Percentiles rank a stretch among this genome's conserved stretches.
Evolutionary conservation across 192 early-diverging fungal species (phyloP).

Genomic region (Diversispora epigaea): DNA sequence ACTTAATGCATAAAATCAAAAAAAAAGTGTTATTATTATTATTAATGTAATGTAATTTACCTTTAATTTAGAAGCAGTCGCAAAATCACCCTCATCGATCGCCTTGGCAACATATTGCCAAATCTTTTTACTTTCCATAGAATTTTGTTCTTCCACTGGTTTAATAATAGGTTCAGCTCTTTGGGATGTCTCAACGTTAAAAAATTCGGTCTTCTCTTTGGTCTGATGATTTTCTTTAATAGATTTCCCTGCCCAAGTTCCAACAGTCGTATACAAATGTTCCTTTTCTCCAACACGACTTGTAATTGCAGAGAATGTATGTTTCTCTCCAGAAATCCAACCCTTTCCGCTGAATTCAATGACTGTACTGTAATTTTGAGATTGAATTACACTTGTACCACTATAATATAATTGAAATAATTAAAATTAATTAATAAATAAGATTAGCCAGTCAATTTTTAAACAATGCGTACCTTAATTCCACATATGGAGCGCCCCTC

Average conservation of each 20-base stretch:
- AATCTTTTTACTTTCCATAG: conserved; percentile 66
- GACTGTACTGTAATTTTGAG: conserved; percentile 58
- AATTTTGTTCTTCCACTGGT: conserved; percentile 58
- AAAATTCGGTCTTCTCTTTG: conserved; percentile 51
- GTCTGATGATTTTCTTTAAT: conserved; percentile 52
- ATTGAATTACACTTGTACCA: conserved; percentile 62
- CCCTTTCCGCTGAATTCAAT: conserved; percentile 75
- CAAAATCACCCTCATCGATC: conserved; percentile 64
- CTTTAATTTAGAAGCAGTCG: conserved; percentile 67
- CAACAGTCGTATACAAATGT: conserved; percentile 44
- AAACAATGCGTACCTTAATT: conserved; percentile 40
- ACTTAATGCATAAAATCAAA: neutral
- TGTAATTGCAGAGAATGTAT: conserved; percentile 67
- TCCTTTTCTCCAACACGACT: conserved; percentile 34
- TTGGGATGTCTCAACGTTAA: conserved; percentile 56
- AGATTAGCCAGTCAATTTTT: conserved; percentile 25
- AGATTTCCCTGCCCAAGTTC: conserved; percentile 71
- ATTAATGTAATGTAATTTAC: neutral
- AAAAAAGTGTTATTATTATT: neutral
- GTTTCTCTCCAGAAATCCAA: conserved; percentile 79
- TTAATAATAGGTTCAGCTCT: conserved; percentile 57
- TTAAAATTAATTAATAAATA: neutral
- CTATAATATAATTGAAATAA: conserved; percentile 24
- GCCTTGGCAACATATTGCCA: conserved; percentile 72
- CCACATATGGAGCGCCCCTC: conserved; percentile 45